phyloP scores from a whole-genome alignment of 2,329 filamentous ascomycete genomes.

The Sporothrix protearum region DNA sequence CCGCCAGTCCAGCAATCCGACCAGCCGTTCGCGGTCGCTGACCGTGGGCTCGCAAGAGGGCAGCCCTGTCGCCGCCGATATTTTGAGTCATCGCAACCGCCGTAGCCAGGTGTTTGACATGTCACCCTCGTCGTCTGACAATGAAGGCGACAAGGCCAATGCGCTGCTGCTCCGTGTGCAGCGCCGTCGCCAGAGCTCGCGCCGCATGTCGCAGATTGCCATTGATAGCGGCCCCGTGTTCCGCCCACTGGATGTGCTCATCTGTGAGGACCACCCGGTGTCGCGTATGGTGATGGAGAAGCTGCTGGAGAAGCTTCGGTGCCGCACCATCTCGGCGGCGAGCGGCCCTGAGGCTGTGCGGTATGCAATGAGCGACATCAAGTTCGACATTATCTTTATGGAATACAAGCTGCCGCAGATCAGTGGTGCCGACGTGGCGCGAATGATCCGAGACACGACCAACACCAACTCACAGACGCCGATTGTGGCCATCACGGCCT shows the following conservation, averaged over 20 bases:
- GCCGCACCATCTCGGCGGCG: conserved; percentile 84
- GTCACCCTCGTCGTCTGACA: conserved; percentile 95
- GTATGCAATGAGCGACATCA: conserved; percentile 93
- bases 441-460: conserved; percentile 96
- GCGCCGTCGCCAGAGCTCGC: conserved; percentile 88
- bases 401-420: conserved; percentile 95
- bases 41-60: conserved; percentile 94
- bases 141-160: conserved; percentile 91
- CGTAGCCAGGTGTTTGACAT: conserved; percentile 94
- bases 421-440: conserved; percentile 89
- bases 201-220: conserved; percentile 86
- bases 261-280: conserved; percentile 96
- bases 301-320: conserved; percentile 88
- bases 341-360: conserved; percentile 90
- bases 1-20: conserved; percentile 57
- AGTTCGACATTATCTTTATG: conserved; percentile 98
- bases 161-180: conserved; percentile 75
- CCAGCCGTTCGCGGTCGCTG: conserved; percentile 76
- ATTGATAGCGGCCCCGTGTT: conserved; percentile 76
- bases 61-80: conserved; percentile 66
- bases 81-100: conserved; percentile 78
- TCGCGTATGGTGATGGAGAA: conserved; percentile 99
- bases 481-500: conserved; percentile 94
- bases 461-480: conserved; percentile 93
- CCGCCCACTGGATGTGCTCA: conserved; percentile 85